Evolutionary conservation across 768 basidiomycete genomes (phyloP).

Genomic region (Naganishia onofrii): DNA sequence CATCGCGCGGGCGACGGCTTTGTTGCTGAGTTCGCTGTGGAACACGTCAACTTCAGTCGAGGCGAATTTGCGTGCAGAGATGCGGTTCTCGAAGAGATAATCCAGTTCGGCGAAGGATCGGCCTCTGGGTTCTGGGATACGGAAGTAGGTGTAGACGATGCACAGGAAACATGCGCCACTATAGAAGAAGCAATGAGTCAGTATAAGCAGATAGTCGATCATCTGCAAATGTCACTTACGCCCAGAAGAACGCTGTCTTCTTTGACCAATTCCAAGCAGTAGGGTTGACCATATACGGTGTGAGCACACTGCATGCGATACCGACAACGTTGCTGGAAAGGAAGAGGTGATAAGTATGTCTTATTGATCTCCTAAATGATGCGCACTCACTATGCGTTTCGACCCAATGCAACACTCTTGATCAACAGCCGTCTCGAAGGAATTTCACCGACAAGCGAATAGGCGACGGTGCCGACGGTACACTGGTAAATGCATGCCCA

Average conservation of each 20-base stretch:
- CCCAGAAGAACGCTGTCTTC: constrained; percentile 36
- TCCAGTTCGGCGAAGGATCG: constrained; percentile 31
- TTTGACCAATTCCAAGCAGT: constrained; percentile 39
- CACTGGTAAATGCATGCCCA: constrained; percentile 51
- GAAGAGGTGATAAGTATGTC: neutral
- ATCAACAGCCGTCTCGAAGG: constrained; percentile 34
- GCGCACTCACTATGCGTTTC: constrained; percentile 26
- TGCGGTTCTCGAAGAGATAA: constrained; percentile 43
- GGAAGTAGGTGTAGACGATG: constrained; percentile 32
- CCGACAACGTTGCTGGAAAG: constrained; percentile 25
- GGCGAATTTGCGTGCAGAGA: constrained; percentile 45
- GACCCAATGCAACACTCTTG: constrained; percentile 37
- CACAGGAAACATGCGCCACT: constrained; percentile 18
- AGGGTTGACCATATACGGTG: constrained; percentile 31
- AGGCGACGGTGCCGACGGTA: constrained; percentile 42
- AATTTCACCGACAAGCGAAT: constrained; percentile 40
- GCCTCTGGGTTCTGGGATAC: constrained; percentile 29
- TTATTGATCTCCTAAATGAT: too few species aligned
- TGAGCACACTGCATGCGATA: constrained; percentile 29
- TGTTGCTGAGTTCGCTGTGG: constrained; percentile 15
- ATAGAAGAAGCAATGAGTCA: neutral
- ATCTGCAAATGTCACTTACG: neutral
- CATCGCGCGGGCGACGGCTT: constrained; percentile 22
- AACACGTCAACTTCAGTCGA: constrained; percentile 28
- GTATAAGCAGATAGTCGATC: neutral